Percentiles rank a stretch among this genome's conserved stretches.
Evolutionary conservation across 805 yeast species (phyloP).

Genomic region (Kurtzmaniella fragi): DNA sequence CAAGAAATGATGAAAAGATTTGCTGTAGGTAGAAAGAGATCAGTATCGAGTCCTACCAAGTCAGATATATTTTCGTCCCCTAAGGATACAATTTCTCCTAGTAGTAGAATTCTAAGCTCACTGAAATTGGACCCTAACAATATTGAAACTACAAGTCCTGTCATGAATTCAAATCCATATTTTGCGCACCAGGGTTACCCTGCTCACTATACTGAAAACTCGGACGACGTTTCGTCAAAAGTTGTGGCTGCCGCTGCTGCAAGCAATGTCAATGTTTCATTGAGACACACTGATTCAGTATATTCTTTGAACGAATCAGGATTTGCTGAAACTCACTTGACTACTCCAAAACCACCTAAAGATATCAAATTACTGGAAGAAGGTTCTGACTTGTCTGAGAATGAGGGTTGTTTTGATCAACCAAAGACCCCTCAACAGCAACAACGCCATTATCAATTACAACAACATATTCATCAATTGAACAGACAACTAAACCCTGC

Average conservation of each 20-base stretch:
- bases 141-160: constrained; percentile 15
- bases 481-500: too few species aligned
- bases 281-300: constrained; percentile 36
- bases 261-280: constrained; percentile 25
- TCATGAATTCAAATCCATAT: constrained; percentile 40
- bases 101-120: not conserved
- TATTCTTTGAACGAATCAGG: constrained; percentile 15
- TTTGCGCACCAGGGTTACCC: constrained; percentile 58
- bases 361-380: constrained; percentile 9
- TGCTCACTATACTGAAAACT: constrained; percentile 35
- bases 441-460: too few species aligned
- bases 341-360: constrained; percentile 18
- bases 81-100: constrained; percentile 3
- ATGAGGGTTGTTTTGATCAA: constrained; percentile 19
- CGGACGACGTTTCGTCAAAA: constrained; percentile 11
- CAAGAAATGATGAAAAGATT: constrained; percentile 9
- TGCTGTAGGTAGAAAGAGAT: constrained; percentile 13
- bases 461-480: too few species aligned
- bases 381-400: constrained; percentile 13
- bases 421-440: too few species aligned
- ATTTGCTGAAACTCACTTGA: constrained; percentile 8
- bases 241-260: constrained; percentile 15
- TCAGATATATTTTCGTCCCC: constrained; percentile 23
- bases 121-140: not conserved
- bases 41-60: constrained; percentile 11